Evolutionary conservation across 2,329 filamentous ascomycete species (phyloP).

Genomic region (Fusarium chlamydosporum): DNA sequence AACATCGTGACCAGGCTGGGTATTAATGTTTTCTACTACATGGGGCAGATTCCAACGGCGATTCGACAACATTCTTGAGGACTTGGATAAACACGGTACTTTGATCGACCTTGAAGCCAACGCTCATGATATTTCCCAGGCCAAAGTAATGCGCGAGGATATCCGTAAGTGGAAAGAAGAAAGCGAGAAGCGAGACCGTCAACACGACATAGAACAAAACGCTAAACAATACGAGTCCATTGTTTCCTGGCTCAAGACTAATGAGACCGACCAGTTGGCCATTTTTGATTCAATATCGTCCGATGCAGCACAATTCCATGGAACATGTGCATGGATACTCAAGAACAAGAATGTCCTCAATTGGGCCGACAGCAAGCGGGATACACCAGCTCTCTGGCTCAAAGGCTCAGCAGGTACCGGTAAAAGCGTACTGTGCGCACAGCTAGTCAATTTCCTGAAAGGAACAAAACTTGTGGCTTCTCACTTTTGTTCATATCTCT

Average conservation of each 20-base stretch:
- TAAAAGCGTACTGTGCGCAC: slow-evolving; percentile 34
- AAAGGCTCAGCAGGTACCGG: slow-evolving; percentile 28
- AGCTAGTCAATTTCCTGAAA: slow-evolving; percentile 34
- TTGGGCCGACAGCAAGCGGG: slow-evolving; percentile 14
- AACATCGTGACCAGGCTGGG: slow-evolving; percentile 52
- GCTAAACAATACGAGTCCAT: slow-evolving; percentile 16
- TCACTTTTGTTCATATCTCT: slow-evolving; percentile 34
- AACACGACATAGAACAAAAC: slow-evolving; percentile 12
- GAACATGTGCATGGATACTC: slow-evolving; percentile 34
- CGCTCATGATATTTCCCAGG: slow-evolving; percentile 51
- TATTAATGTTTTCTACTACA: slow-evolving; percentile 54
- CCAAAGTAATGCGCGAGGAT: slow-evolving; percentile 30
- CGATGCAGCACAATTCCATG: not conserved
- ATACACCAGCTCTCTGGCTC: slow-evolving; percentile 25
- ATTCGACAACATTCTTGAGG: slow-evolving; percentile 54
- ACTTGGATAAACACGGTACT: slow-evolving; percentile 51
- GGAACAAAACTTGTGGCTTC: not conserved
- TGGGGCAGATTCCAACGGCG: slow-evolving; percentile 57
- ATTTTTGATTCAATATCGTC: slow-evolving; percentile 21
- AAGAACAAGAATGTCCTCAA: slow-evolving; percentile 2
- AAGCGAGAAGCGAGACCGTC: not conserved
- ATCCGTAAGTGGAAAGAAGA: slow-evolving; percentile 31
- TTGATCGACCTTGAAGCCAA: slow-evolving; percentile 55
- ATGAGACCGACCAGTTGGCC: slow-evolving; percentile 24
- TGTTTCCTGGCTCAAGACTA: slow-evolving; percentile 27